Base-by-base conservation (phyloP, 768 basidiomycete genomes). In the Fomitopsis pulvina region DNA sequence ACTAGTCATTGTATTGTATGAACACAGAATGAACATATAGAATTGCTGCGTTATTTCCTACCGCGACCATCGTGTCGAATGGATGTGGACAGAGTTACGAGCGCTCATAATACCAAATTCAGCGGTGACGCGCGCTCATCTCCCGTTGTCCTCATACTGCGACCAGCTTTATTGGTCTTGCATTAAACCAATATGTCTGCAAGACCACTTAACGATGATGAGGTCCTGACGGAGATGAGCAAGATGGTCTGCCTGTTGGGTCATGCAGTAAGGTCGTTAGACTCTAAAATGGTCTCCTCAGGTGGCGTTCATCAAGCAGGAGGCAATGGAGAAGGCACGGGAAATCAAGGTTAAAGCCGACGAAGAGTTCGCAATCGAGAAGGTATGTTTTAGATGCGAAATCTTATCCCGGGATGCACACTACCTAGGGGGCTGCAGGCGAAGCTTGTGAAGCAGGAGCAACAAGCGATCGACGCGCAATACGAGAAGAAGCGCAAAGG, bases 221-320 rank as follows among this genome's bases (percentile, higher is more conserved):
- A 98, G 69, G 94, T 97, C 18, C 75, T 92, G 61, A 87, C 73
- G 62, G 95, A 98, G 77, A 92, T 97, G 90, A 94, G 92, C 74
- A 97, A 97, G 82, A 97, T 98, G 95, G 95, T 93, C 49, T 47
- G 77, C 66, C 41, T 44, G 38, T 29, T 16, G 25, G 30, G 47
- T 42, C 34, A 3, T 18, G 39, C 44, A 41, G 29, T 30, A 55
- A 37, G 37, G 29, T 27, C 25, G 48, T 5, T 29, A 18, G 27
- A 32, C 34, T 42, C 4, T 3, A 50, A 52, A 18, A 25, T n/a
- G 7, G 10, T 27, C 5, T 26, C 14, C 55, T 27, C 65, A 95
- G 94, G 91, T 95, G 41, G 85, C 92, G 47, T 97, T 97, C 76
- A 98, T 98, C 78, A 95, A 91, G 71, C 96, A 98, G 64, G 96